Conservation (phyloP, 306 rosid species). For the Abrus precatorius region DNA sequence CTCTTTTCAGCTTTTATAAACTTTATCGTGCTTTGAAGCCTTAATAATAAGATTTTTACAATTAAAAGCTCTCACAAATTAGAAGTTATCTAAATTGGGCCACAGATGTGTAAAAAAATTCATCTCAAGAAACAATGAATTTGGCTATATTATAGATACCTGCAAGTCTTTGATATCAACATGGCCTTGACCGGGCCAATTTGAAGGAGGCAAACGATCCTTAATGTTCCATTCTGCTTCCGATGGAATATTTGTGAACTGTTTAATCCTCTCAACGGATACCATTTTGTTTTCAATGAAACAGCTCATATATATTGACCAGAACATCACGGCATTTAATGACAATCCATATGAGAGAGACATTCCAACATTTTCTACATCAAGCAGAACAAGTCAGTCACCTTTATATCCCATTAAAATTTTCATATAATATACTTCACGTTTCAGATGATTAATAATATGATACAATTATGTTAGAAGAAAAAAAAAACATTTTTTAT, state of each 20-base stretch:
- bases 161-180: slow-evolving; percentile 82
- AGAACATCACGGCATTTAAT: slow-evolving; percentile 75
- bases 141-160: slow-evolving; percentile 53
- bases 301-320: slow-evolving; percentile 88
- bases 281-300: slow-evolving; percentile 93
- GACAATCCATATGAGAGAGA: slow-evolving; percentile 93
- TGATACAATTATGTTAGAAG: too few relatives aligned
- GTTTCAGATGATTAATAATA: neutral
- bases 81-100: neutral
- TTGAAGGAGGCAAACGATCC: slow-evolving; percentile 75
- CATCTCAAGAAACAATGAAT: slow-evolving; percentile 27
- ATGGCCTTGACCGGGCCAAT: slow-evolving; percentile 89
- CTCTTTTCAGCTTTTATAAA: neutral
- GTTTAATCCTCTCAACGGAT: slow-evolving; percentile 94
- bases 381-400: slow-evolving; percentile 36
- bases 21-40: neutral
- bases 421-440: neutral
- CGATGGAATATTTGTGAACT: slow-evolving; percentile 80
- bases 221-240: slow-evolving; percentile 79
- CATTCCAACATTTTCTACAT: slow-evolving; percentile 85
- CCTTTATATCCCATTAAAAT: too few relatives aligned
- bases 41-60: neutral
- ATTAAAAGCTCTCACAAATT: neutral
- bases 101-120: slow-evolving; percentile 6
- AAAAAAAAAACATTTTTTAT: too few relatives aligned